Evolutionary conservation across 2,329 filamentous ascomycete genomes (phyloP).

Genomic region (Alternaria atra): DNA sequence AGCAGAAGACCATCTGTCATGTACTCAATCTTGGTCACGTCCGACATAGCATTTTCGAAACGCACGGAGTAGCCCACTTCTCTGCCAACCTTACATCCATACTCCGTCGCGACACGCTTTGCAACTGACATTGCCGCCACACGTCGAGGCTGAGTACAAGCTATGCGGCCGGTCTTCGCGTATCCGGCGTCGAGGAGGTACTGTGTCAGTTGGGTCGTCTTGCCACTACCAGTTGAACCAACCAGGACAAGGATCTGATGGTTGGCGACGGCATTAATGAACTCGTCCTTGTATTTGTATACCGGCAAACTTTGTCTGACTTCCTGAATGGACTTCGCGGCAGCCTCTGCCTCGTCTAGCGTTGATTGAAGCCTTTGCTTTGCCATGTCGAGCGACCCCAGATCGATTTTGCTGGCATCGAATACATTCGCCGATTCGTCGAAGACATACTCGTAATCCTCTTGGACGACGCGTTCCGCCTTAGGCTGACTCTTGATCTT

Average conservation of each 20-base stretch:
- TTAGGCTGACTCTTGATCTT: constrained; percentile 74
- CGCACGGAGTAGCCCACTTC: constrained; percentile 95
- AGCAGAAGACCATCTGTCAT: constrained; percentile 98
- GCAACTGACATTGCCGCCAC: constrained; percentile 98
- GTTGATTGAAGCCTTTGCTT: constrained; percentile 81
- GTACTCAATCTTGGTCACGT: constrained; percentile 92
- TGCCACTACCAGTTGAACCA: constrained; percentile 93
- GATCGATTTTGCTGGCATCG: constrained; percentile 71
- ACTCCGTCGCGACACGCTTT: constrained; percentile 91
- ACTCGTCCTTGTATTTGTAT: constrained; percentile 77
- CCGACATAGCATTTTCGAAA: constrained; percentile 86
- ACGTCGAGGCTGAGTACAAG: constrained; percentile 91
- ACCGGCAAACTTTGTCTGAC: constrained; percentile 86
- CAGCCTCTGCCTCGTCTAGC: constrained; percentile 88
- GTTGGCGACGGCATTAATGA: constrained; percentile 84
- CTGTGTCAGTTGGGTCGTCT: constrained; percentile 94
- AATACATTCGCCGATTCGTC: constrained; percentile 89
- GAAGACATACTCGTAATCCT: constrained; percentile 91
- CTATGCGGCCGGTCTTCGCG: constrained; percentile 77
- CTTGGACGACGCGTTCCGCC: constrained; percentile 76
- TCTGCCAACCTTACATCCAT: constrained; percentile 89
- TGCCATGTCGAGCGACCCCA: constrained; percentile 73
- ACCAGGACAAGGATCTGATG: constrained; percentile 92
- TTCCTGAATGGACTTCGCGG: constrained; percentile 86
- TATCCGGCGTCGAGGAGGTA: constrained; percentile 76